Conservation (phyloP, 805 yeast species). For the Kregervanrija delftensis region DNA sequence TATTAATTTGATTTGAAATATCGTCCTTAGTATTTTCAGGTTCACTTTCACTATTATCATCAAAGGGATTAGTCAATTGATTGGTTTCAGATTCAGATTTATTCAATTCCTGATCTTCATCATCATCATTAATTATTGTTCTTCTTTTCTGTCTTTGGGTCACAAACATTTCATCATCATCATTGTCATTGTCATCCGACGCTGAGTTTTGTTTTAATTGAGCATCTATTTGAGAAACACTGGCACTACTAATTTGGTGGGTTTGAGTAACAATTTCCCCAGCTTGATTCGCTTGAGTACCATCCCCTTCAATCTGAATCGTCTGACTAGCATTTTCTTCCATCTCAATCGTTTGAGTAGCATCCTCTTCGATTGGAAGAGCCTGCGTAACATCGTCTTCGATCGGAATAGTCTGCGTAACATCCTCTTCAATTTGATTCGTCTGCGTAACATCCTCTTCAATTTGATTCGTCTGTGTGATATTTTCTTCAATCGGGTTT, state of each 20-base stretch:
- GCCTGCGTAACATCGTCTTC: background rate
- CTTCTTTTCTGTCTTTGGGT: background rate
- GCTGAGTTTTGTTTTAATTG: background rate
- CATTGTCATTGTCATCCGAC: conserved; percentile 5
- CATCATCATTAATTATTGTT: background rate
- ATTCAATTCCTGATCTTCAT: conserved; percentile 2
- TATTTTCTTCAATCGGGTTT: no score
- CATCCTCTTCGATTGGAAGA: no score
- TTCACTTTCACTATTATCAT: background rate
- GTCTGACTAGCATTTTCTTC: background rate
- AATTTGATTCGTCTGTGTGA: background rate
- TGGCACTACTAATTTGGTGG: background rate
- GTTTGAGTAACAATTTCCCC: background rate
- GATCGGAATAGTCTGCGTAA: background rate
- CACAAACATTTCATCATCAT: conserved; percentile 1
- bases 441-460: background rate
- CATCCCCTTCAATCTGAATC: background rate
- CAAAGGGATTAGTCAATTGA: background rate
- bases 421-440: no score
- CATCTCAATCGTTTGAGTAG: no score
- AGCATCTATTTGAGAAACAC: conserved; percentile 4
- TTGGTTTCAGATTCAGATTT: background rate
- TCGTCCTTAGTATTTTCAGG: background rate
- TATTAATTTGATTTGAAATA: conserved; percentile 8
- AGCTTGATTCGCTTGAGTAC: background rate